A percentile compares a stretch with the other conserved stretches of the same genome.
Evolutionary conservation across 345 rosid genomes (phyloP).

Genomic region (Acer saccharum): DNA sequence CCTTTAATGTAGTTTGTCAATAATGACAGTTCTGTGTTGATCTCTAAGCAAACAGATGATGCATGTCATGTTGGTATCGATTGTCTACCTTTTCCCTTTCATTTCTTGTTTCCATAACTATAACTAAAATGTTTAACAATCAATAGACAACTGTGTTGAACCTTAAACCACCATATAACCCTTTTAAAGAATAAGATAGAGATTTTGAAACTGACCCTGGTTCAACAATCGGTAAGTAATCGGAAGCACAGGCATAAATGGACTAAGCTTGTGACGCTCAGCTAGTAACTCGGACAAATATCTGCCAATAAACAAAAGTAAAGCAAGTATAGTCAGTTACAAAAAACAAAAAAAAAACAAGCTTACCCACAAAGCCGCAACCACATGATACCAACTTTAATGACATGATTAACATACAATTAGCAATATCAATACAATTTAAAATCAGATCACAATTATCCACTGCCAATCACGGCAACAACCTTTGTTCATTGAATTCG

Average conservation of each 20-base stretch:
- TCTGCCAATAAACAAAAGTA: slow-evolving; percentile 38
- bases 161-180: neutral
- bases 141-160: neutral
- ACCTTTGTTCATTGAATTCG: neutral
- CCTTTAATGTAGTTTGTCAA: neutral
- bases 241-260: slow-evolving; percentile 74
- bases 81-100: neutral
- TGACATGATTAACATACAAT: neutral
- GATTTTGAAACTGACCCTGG: slow-evolving; percentile 60
- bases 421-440: neutral
- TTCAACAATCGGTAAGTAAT: slow-evolving; percentile 57
- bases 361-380: too few species aligned
- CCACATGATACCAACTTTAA: neutral
- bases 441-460: neutral
- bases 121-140: neutral
- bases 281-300: slow-evolving; percentile 75
- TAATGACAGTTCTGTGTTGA: neutral
- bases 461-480: neutral
- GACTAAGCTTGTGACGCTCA: slow-evolving; percentile 75
- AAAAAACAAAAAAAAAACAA: neutral
- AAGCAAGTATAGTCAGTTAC: slow-evolving; percentile 5
- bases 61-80: neutral
- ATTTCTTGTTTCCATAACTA: neutral
- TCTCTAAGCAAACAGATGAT: neutral
- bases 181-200: neutral